Base-by-base conservation (phyloP, 2,329 filamentous ascomycete species). In the Botrytis porri region DNA sequence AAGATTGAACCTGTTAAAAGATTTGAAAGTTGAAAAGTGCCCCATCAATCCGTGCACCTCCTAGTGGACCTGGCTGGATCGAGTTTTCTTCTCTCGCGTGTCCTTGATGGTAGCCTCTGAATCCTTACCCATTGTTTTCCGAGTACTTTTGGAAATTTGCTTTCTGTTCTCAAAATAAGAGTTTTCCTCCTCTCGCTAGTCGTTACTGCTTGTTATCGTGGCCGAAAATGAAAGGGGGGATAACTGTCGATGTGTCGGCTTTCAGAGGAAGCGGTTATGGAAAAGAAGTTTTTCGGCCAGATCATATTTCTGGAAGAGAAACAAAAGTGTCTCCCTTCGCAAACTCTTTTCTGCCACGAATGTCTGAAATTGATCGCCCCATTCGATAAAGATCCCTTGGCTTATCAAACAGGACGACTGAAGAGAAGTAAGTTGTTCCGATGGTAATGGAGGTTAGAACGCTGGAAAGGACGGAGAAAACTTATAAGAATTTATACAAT, bases 181-280 rank as follows among this genome's bases (percentile, higher is more conserved):
- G 4, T 0, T 12, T 5, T 12, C 3, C 10, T 10, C 9, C 3
- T 51, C 45, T 51, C 22, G 1, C 22, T 5, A 51, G 22, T 51
- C 22, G 9, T 25, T 12, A 25, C 3, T 51, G 9, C 4, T 51
- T 25, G 2, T 1, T 25, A 22, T 4, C 2, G 3, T 2, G 6
- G 32, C 4, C 18, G 12, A n/a, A 14, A 39, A 6, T 0, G 9
- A 7, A 35, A n/a, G 29, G n/a, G 35, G 22, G 7, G 12, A 10
- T 4, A 18, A 3, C 3, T 2, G 18, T 32, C 32, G n/a, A n/a
- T 16, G 16, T 65, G 25, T 7, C 22, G 25, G 3, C 25, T 65
- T 37, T 8, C 25, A 32, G 43, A 65, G n/a, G 63, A n/a, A 65
- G 43, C 25, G 20, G 12, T 35, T 35, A 29, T 16, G 32, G 43